Evolutionary conservation across 2,329 filamentous ascomycete genomes (phyloP), one percentile per base, ranked within the genome.

Genomic region (Colletotrichum sp.): DNA sequence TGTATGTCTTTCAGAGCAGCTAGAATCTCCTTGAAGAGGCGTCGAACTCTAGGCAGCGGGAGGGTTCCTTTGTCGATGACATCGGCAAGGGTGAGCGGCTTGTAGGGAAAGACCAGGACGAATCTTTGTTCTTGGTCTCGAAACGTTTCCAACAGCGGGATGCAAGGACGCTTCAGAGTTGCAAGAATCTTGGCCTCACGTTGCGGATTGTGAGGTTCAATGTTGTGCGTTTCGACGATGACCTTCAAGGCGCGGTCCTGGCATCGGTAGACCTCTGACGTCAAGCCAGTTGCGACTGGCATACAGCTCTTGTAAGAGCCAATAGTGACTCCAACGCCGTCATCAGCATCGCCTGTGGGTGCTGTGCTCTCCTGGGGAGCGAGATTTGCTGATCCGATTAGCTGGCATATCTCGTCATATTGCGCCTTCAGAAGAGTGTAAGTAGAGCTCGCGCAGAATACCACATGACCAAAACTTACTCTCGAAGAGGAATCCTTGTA

Each of bases 51-150:
- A 16, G 79, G 21, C 6, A 78, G 75, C 2, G 86, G 70, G 16
- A 89, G 77, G 12, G 84, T n/a, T 76, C 74, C 83, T 79, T 86
- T 81, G 79, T 88, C 87, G 4, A 98, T 88, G 6, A 98, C 82
- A n/a, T 90, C 86, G 59, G 92, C 90, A 8, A 99, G 89, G 30
- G 94, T 95, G 74, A 93, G 87, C 6, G 92, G 93, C 88, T 96
- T 91, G 84, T 94, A 98, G 0, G 97, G 97, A 77, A 98, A 98
- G 2, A 94, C 94, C 8, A 99, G 88, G 26, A 98, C 92, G 69
- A 98, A 92, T 60, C 91, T 91, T 73, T 94, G 92, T 68, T 92
- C 87, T 62, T 92, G 92, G 76, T 96, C 91, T 75, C 93, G 89
- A 80, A 98, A 96, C 0, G 92, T 92, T 55, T 95, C 92, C 7